phyloP scores from a whole-genome alignment of 345 rosid species.

The Populus ilicifolia region DNA sequence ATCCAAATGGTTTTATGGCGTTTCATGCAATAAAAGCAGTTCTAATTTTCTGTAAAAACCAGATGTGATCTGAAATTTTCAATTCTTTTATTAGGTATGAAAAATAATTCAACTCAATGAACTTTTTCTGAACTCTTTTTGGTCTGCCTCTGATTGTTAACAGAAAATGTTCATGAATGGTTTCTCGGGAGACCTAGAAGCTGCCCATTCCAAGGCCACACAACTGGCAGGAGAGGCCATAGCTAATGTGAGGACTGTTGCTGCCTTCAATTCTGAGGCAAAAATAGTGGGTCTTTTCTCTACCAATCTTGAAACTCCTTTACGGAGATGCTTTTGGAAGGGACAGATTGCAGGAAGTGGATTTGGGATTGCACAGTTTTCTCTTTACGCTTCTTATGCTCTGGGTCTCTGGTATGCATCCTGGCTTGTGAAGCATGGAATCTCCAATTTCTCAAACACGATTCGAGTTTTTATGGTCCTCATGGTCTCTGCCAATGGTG shows the following conservation, averaged over 20 bases:
- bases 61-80: neutral
- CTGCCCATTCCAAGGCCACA: conserved; percentile 87
- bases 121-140: neutral
- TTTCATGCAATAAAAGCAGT: neutral
- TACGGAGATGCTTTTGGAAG: conserved; percentile 94
- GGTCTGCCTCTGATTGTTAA: conserved; percentile 4
- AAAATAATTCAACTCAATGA: neutral
- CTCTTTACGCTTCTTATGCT: conserved; percentile 91
- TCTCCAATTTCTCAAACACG: conserved; percentile 96
- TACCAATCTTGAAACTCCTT: conserved; percentile 65
- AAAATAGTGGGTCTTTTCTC: conserved; percentile 84
- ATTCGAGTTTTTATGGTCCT: conserved; percentile 96
- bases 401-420: conserved; percentile 99
- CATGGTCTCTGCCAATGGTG: conserved; percentile 98
- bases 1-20: neutral
- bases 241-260: conserved; percentile 89
- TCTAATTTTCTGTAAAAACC: neutral
- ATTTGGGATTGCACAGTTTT: conserved; percentile 88
- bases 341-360: conserved; percentile 99
- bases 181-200: conserved; percentile 94
- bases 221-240: conserved; percentile 98
- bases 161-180: conserved; percentile 99
- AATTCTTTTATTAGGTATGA: neutral
- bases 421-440: conserved; percentile 98
- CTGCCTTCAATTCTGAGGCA: conserved; percentile 92